Percentiles rank a stretch among this genome's conserved stretches.
Conservation (phyloP, 2,329 filamentous ascomycete species). For the Thielaviopsis populi region DNA sequence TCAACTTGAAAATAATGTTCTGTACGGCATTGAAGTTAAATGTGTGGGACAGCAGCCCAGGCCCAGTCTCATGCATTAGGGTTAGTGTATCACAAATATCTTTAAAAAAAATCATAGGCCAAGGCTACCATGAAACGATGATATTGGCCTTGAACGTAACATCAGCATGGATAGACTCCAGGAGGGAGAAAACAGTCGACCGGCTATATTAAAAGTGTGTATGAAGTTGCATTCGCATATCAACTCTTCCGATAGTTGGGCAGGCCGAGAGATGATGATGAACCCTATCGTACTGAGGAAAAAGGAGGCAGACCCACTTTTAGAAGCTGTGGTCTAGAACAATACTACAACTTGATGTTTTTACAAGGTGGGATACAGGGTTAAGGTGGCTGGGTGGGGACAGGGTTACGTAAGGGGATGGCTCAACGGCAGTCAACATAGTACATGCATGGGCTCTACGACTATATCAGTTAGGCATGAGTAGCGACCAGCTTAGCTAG, state of each 20-base stretch:
- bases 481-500: no score
- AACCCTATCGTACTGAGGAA: neutral
- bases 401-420: neutral
- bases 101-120: no score
- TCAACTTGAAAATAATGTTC: no score
- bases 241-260: neutral
- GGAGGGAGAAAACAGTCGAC: neutral
- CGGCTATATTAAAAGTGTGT: neutral
- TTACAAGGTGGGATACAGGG: neutral
- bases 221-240: neutral
- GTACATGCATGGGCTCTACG: neutral
- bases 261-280: neutral
- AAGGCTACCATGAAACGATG: no score
- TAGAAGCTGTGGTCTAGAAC: neutral
- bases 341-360: neutral
- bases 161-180: neutral
- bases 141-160: neutral
- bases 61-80: no score
- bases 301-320: neutral
- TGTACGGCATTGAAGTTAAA: no score
- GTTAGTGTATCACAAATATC: no score
- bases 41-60: no score
- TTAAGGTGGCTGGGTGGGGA: neutral
- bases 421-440: no score
- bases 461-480: no score